A percentile compares a stretch with the other conserved stretches of the same genome.
Conservation (phyloP, 1,139 yeast species). For the Suhomyces guaymorum region DNA sequence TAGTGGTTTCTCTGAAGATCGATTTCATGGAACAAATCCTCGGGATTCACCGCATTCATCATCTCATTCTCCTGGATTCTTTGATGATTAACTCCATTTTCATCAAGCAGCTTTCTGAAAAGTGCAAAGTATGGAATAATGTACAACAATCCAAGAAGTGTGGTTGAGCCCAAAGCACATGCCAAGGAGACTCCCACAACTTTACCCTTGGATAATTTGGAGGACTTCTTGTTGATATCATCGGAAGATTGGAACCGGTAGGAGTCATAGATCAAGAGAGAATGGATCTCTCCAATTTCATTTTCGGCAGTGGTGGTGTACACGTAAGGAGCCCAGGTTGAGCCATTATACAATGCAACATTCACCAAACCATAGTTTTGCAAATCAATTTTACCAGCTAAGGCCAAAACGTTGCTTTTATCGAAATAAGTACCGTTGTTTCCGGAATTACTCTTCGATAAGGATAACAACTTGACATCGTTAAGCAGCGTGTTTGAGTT, state of each 20-base stretch:
- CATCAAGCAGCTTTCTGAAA: constrained; percentile 45
- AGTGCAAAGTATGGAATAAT: constrained; percentile 53
- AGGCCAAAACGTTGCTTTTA: constrained; percentile 49
- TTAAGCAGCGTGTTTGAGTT: constrained; percentile 31
- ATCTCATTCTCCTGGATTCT: constrained; percentile 68
- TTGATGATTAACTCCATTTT: constrained; percentile 29
- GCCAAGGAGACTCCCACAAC: constrained; percentile 89
- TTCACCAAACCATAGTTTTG: constrained; percentile 59
- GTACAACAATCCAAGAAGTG: constrained; percentile 64
- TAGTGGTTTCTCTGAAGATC: constrained; percentile 41
- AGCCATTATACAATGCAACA: constrained; percentile 70
- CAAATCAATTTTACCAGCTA: constrained; percentile 62
- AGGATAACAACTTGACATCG: constrained; percentile 44
- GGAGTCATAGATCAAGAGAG: constrained; percentile 40
- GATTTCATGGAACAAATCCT: constrained; percentile 59
- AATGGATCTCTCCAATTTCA: constrained; percentile 33
- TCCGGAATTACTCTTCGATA: constrained; percentile 28
- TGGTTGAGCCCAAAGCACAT: constrained; percentile 78
- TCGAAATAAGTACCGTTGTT: constrained; percentile 39
- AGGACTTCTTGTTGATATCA: constrained; percentile 27
- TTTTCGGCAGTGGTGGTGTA: constrained; percentile 24
- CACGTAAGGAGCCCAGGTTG: constrained; percentile 71
- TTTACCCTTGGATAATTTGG: constrained; percentile 55
- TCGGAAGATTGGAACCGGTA: constrained; percentile 41
- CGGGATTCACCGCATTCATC: constrained; percentile 68